These are phyloP conservation scores for Golubevia sp. DNA, from an alignment of 1,284 basidiomycete genomes.

Conservation along the genomic window DNA sequence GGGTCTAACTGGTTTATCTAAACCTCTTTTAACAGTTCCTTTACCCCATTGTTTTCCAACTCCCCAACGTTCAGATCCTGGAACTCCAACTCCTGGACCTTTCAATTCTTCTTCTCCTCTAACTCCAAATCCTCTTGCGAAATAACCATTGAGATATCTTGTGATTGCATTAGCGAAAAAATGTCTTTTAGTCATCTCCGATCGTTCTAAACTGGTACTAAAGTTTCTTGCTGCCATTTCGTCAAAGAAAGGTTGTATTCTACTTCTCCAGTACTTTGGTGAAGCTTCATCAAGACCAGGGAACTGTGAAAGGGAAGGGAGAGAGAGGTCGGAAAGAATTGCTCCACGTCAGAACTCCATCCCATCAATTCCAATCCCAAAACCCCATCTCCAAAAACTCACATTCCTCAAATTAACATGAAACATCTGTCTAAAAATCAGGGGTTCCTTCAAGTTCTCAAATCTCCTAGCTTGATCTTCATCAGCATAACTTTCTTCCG, in stretches of 20 bases:
- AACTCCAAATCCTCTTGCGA: slow-evolving; percentile 12
- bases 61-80: slow-evolving; percentile 15
- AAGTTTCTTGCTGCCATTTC: slow-evolving; percentile 46
- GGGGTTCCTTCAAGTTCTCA: slow-evolving; percentile 42
- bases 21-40: slow-evolving; percentile 38
- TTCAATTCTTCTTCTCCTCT: slow-evolving; percentile 13
- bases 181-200: slow-evolving; percentile 29
- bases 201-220: slow-evolving; percentile 43
- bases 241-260: slow-evolving; percentile 53
- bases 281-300: slow-evolving; percentile 49
- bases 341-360: too few species aligned
- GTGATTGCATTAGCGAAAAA: slow-evolving; percentile 41
- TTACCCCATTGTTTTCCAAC: slow-evolving; percentile 16
- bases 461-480: slow-evolving; percentile 20
- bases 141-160: slow-evolving; percentile 46
- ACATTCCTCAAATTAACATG: slow-evolving; percentile 43
- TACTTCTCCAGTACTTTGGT: slow-evolving; percentile 48
- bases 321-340: too few species aligned
- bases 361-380: too few species aligned
- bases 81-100: slow-evolving; percentile 11
- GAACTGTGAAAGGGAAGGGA: too few species aligned
- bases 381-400: too few species aligned
- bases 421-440: slow-evolving; percentile 55
- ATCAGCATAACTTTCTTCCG: slow-evolving; percentile 39
- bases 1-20: slow-evolving; percentile 46